Percentiles rank a stretch among this genome's conserved stretches.
Conservation (phyloP, 768 basidiomycete genomes). For the Cytidiella melzeri region DNA sequence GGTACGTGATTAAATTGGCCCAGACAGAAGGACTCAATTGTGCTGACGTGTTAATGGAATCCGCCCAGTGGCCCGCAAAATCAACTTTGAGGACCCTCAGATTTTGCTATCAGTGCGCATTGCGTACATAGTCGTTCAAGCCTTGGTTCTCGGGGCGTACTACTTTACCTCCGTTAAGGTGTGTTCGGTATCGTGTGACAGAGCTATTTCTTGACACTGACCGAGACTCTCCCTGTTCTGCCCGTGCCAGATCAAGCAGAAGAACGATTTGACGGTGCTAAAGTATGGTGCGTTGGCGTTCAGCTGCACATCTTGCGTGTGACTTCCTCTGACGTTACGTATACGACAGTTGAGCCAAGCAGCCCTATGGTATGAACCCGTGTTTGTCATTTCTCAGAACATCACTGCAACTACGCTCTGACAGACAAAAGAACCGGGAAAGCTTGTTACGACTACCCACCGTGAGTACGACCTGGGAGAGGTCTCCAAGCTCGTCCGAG, state of each 20-base stretch:
- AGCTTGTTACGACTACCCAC: slow-evolving; percentile 85
- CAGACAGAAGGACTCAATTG: background rate
- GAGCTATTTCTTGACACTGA: background rate
- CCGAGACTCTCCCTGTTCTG: slow-evolving; percentile 7
- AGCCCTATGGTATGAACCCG: slow-evolving; percentile 62
- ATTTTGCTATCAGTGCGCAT: slow-evolving; percentile 78
- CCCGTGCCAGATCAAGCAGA: slow-evolving; percentile 70
- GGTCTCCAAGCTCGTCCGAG: slow-evolving; percentile 66
- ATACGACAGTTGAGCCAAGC: slow-evolving; percentile 59
- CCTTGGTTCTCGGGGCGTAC: slow-evolving; percentile 66
- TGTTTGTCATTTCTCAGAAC: background rate
- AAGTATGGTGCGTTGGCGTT: slow-evolving; percentile 71
- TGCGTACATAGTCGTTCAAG: slow-evolving; percentile 74
- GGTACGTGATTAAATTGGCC: slow-evolving; percentile 33
- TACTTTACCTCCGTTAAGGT: slow-evolving; percentile 77
- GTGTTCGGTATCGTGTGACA: slow-evolving; percentile 19
- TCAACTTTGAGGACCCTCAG: slow-evolving; percentile 86
- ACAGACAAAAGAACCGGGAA: slow-evolving; percentile 60
- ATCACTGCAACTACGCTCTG: background rate
- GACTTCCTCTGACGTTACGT: slow-evolving; percentile 5
- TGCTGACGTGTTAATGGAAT: background rate
- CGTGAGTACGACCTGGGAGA: slow-evolving; percentile 92
- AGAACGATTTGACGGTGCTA: slow-evolving; percentile 93
- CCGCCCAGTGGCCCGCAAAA: slow-evolving; percentile 73
- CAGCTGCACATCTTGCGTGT: background rate